phyloP scores from a whole-genome alignment of 768 basidiomycete species.

The Hypholoma sublateritium region DNA sequence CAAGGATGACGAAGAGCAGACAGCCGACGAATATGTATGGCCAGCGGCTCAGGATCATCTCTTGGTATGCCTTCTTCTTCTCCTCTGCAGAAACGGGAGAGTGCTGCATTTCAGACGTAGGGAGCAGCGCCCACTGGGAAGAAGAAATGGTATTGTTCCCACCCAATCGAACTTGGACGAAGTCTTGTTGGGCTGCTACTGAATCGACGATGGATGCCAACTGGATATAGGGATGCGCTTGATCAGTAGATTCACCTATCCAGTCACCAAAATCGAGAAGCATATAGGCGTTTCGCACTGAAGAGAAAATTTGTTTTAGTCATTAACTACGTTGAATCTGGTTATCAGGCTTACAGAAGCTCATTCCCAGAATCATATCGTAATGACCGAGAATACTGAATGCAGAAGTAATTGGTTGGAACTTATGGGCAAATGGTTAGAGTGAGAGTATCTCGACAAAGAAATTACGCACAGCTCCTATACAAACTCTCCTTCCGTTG shows the following conservation, averaged over 20 bases:
- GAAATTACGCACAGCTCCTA: constrained; percentile 57
- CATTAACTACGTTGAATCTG: neutral
- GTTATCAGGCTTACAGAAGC: constrained; percentile 53
- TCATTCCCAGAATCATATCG: constrained; percentile 84
- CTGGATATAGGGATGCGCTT: constrained; percentile 66
- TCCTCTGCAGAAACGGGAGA: constrained; percentile 65
- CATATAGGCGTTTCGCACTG: constrained; percentile 77
- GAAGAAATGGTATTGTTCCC: constrained; percentile 55
- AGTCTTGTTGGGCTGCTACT: constrained; percentile 58
- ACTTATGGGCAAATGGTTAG: constrained; percentile 37
- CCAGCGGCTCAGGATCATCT: constrained; percentile 68
- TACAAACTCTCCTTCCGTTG: constrained; percentile 56
- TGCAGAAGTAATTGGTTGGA: constrained; percentile 81
- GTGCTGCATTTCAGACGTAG: constrained; percentile 53
- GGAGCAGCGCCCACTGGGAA: constrained; percentile 58
- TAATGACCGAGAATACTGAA: constrained; percentile 78
- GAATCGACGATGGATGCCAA: constrained; percentile 59
- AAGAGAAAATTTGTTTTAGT: constrained; percentile 8
- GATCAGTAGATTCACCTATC: constrained; percentile 45
- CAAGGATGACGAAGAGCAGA: constrained; percentile 45
- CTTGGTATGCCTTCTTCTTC: constrained; percentile 66
- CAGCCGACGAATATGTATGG: constrained; percentile 69
- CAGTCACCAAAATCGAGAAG: constrained; percentile 74
- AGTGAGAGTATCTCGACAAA: neutral
- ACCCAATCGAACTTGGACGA: constrained; percentile 58